Evolutionary conservation across 2,329 filamentous ascomycete species (phyloP).

Genomic region (Fusarium transvaalense): DNA sequence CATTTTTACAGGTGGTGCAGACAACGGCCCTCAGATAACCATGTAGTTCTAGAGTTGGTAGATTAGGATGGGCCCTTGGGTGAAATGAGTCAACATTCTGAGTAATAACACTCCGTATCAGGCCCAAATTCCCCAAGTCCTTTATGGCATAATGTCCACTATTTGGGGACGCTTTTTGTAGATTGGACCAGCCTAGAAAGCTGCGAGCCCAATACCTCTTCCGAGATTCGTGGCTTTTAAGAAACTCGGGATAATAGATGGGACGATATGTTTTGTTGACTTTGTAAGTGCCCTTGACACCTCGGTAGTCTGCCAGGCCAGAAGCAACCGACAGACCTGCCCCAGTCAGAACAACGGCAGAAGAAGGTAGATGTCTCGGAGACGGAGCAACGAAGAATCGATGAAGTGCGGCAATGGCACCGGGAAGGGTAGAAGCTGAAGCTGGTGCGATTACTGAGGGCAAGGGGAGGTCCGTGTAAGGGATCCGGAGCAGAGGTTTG

Average conservation of each 20-base stretch:
- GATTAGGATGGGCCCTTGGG: constrained; percentile 76
- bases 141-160: constrained; percentile 81
- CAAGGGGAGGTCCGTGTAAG: constrained; percentile 87
- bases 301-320: constrained; percentile 92
- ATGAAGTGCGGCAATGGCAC: constrained; percentile 81
- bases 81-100: constrained; percentile 99
- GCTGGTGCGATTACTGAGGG: constrained; percentile 79
- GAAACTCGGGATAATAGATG: constrained; percentile 93
- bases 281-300: constrained; percentile 89
- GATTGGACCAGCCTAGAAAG: constrained; percentile 90
- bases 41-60: constrained; percentile 87
- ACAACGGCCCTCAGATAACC: constrained; percentile 86
- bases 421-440: constrained; percentile 75
- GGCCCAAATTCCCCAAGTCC: constrained; percentile 76
- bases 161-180: constrained; percentile 85
- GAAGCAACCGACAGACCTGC: constrained; percentile 95
- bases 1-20: constrained; percentile 81
- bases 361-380: constrained; percentile 60
- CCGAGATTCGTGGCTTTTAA: constrained; percentile 81
- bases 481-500: constrained; percentile 85
- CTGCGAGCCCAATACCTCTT: constrained; percentile 97
- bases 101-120: constrained; percentile 83
- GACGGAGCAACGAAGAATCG: constrained; percentile 78
- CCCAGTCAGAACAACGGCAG: constrained; percentile 73
- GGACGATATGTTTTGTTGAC: constrained; percentile 91